These are phyloP conservation scores for Naumovozyma dairenensis DNA, from an alignment of 805 yeast species.

Conservation along the genomic window DNA sequence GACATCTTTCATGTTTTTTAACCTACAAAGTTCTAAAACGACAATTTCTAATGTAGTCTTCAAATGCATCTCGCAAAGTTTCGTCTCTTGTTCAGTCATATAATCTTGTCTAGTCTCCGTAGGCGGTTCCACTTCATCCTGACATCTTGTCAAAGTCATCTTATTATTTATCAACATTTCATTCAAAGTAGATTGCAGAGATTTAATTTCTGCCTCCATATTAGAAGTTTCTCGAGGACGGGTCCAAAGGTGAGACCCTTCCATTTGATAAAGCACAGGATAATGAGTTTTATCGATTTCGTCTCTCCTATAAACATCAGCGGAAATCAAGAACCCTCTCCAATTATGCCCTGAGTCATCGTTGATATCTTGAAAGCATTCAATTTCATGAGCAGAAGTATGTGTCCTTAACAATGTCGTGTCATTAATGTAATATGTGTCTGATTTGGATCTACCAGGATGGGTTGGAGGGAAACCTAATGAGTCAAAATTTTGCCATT, in stretches of 20 bases:
- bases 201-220: constrained; percentile 24
- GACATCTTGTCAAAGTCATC: neutral
- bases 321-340: constrained; percentile 77
- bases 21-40: constrained; percentile 65
- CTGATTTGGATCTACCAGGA: constrained; percentile 87
- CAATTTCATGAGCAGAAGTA: constrained; percentile 92
- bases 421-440: constrained; percentile 82
- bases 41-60: constrained; percentile 78
- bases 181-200: too few species aligned
- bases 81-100: constrained; percentile 62
- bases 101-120: constrained; percentile 74
- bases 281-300: constrained; percentile 93
- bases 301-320: constrained; percentile 93
- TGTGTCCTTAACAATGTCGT: constrained; percentile 75
- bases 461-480: constrained; percentile 87
- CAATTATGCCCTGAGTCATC: constrained; percentile 35
- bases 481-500: constrained; percentile 79
- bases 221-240: constrained; percentile 23
- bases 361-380: constrained; percentile 56
- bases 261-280: constrained; percentile 97
- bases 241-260: constrained; percentile 86
- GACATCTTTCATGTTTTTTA: constrained; percentile 27
- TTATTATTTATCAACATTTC: neutral
- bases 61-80: constrained; percentile 63
- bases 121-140: constrained; percentile 32